phyloP scores from a whole-genome alignment of 768 basidiomycete genomes.

The Candolleomyces efflorescens region DNA sequence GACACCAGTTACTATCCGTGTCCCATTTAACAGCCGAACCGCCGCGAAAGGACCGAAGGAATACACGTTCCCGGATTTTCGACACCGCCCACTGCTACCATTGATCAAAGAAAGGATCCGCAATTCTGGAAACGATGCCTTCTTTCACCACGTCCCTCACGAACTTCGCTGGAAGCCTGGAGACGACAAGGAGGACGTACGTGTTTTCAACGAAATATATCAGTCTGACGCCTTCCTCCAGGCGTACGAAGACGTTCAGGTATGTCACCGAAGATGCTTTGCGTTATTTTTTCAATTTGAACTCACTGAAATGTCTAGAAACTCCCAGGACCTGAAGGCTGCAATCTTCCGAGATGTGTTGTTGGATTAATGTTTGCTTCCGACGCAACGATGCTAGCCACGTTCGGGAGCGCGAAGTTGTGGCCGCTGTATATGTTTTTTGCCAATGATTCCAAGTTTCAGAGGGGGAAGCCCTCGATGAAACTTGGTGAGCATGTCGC shows the following conservation, averaged over 20 bases:
- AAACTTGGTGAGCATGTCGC: not conserved
- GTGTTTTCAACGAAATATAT: constrained; percentile 16
- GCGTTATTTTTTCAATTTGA: too few species aligned
- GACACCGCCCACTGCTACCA: constrained; percentile 1
- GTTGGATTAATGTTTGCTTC: not conserved
- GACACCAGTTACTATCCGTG: not conserved
- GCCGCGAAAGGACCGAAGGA: not conserved
- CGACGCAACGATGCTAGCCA: not conserved
- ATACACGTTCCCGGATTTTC: not conserved
- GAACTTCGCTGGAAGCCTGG: not conserved
- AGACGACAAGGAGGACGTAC: constrained; percentile 6
- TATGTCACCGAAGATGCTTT: not conserved
- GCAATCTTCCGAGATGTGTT: not conserved
- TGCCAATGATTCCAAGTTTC: not conserved
- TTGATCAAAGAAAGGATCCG: not conserved
- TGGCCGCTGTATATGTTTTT: not conserved
- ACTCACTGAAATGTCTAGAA: not conserved
- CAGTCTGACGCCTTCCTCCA: constrained; percentile 15
- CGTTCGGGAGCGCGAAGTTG: not conserved
- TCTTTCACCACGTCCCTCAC: not conserved
- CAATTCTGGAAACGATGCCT: too few species aligned
- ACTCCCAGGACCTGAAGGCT: not conserved
- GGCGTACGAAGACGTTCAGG: constrained; percentile 10
- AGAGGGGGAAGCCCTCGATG: not conserved
- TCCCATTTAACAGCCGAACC: not conserved